These are phyloP conservation scores for Heterobasidion irregulare DNA, from an alignment of 1,284 basidiomycete genomes.

Conservation along the genomic window DNA sequence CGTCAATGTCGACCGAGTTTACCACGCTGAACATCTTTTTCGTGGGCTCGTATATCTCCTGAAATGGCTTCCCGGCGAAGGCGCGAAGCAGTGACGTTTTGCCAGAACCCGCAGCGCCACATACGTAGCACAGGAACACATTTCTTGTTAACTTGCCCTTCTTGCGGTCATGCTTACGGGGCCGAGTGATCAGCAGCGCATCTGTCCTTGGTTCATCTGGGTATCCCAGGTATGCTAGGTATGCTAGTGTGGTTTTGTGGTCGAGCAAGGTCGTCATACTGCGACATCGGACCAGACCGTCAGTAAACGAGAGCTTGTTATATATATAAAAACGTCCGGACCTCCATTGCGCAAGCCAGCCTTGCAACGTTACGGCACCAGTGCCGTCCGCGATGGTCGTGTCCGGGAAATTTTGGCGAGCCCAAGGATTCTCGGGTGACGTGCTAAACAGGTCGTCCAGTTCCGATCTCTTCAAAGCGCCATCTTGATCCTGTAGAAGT, in stretches of 20 bases:
- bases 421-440: slow-evolving; percentile 93
- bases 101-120: slow-evolving; percentile 93
- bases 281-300: neutral
- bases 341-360: slow-evolving; percentile 99
- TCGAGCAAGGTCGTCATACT: slow-evolving; percentile 97
- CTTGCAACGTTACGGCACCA: slow-evolving; percentile 90
- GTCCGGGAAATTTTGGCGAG: slow-evolving; percentile 78
- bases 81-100: slow-evolving; percentile 85
- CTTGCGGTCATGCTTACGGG: slow-evolving; percentile 79
- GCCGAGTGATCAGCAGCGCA: slow-evolving; percentile 75
- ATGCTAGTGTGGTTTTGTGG: slow-evolving; percentile 86
- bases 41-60: slow-evolving; percentile 74
- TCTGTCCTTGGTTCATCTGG: slow-evolving; percentile 67
- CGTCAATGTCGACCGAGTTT: slow-evolving; percentile 91
- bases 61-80: slow-evolving; percentile 80
- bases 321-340: slow-evolving; percentile 21
- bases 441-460: slow-evolving; percentile 88
- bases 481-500: slow-evolving; percentile 77
- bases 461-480: slow-evolving; percentile 82
- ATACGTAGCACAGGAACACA: slow-evolving; percentile 88
- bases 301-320: neutral
- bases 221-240: slow-evolving; percentile 93
- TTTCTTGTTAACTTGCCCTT: slow-evolving; percentile 85
- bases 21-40: slow-evolving; percentile 89
- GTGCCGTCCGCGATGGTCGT: slow-evolving; percentile 87